Conservation (phyloP, 331 rosid genomes). For the Phaseolus coccineus region DNA sequence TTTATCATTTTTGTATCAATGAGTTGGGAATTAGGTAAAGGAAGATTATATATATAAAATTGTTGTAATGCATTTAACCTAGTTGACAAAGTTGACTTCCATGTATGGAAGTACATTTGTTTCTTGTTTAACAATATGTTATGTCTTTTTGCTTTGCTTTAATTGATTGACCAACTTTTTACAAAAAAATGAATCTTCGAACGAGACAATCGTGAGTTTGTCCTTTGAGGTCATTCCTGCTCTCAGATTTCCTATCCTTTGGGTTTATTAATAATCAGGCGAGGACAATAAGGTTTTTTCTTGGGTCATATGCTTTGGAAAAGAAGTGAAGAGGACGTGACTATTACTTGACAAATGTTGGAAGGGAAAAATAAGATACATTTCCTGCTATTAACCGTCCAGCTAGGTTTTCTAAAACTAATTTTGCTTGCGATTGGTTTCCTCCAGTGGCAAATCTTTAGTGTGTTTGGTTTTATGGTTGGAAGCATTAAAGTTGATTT, state of each 20-base stretch:
- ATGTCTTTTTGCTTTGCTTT: not conserved
- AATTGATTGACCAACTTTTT: not conserved
- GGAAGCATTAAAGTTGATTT: not conserved
- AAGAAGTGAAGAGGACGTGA: not conserved
- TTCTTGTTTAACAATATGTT: slow-evolving; percentile 5
- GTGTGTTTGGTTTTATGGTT: not conserved
- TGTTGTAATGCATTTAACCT: not conserved
- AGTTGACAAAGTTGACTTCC: slow-evolving; percentile 16
- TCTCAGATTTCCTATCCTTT: not conserved
- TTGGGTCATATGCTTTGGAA: not conserved
- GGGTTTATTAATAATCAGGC: not conserved
- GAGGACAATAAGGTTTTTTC: not conserved
- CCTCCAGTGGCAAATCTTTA: not conserved
- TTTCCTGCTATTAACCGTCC: slow-evolving; percentile 21
- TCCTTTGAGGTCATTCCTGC: not conserved
- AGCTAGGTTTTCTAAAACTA: slow-evolving; percentile 25
- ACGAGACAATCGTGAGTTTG: slow-evolving; percentile 1
- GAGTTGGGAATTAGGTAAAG: not conserved
- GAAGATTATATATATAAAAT: not conserved
- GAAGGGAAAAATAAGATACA: not conserved
- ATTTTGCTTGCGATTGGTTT: not conserved
- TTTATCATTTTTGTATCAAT: not conserved
- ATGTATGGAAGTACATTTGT: slow-evolving; percentile 7
- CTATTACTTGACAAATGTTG: not conserved
- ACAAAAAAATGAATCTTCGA: not conserved